phyloP scores from a whole-genome alignment of 805 yeast species.

The Lipomyces kockii region DNA sequence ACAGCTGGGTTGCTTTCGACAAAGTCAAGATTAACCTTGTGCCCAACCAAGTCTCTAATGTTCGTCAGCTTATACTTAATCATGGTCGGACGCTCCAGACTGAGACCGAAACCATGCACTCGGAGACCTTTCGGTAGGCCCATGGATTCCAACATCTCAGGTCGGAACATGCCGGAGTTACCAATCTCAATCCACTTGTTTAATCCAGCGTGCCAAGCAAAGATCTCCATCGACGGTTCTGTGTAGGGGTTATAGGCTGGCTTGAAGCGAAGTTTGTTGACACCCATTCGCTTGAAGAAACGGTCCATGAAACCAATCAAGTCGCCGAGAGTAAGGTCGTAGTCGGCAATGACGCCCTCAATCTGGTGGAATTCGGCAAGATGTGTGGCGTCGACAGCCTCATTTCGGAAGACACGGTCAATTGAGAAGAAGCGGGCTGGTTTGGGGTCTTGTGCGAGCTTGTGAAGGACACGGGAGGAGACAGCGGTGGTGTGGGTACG shows the following conservation, averaged over 20 bases:
- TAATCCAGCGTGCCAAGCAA: conserved; percentile 93
- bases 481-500: conserved; percentile 98
- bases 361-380: conserved; percentile 99
- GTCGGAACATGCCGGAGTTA: conserved; percentile 99
- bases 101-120: conserved; percentile 96
- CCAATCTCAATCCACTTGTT: conserved; percentile 99
- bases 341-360: conserved; percentile 98
- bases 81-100: conserved; percentile 99
- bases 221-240: conserved; percentile 97
- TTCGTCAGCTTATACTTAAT: conserved; percentile 94
- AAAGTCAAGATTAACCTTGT: conserved; percentile 92
- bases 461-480: conserved; percentile 83
- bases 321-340: conserved; percentile 91
- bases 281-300: conserved; percentile 97
- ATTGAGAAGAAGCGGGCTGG: conserved; percentile 93
- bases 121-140: conserved; percentile 93
- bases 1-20: conserved; percentile 98
- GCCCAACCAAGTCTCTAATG: conserved; percentile 95
- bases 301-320: conserved; percentile 98
- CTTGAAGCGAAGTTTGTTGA: conserved; percentile 90
- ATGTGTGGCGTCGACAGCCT: conserved; percentile 99
- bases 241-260: conserved; percentile 99
- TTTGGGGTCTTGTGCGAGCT: conserved; percentile 64
- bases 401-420: conserved; percentile 98
- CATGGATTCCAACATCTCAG: conserved; percentile 98